A percentile compares a stretch with the other conserved stretches of the same genome.
phyloP scores from a whole-genome alignment of 2,329 filamentous ascomycete species.

The Tolypocladium tundrense region DNA sequence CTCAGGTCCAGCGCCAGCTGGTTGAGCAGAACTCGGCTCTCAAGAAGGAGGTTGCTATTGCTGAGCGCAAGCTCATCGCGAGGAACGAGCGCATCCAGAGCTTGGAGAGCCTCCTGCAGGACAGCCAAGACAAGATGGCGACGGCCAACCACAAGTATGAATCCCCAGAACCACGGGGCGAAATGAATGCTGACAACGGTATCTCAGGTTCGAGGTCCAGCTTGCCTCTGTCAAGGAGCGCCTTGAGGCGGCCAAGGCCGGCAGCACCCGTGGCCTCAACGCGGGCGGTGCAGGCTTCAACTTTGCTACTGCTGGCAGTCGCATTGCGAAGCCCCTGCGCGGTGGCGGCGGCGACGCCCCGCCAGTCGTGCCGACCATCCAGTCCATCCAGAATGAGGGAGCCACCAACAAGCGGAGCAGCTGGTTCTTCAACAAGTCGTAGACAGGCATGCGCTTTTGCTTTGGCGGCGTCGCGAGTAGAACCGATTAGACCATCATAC shows the following conservation, averaged over 20 bases:
- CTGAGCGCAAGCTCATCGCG: constrained; percentile 92
- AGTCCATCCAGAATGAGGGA: constrained; percentile 48
- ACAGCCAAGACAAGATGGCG: constrained; percentile 97
- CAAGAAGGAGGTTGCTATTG: constrained; percentile 99
- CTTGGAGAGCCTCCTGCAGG: constrained; percentile 82
- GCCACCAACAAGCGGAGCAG: constrained; percentile 54
- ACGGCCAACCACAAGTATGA: constrained; percentile 93
- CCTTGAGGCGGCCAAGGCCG: constrained; percentile 86
- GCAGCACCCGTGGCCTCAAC: constrained; percentile 75
- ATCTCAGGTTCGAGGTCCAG: constrained; percentile 81
- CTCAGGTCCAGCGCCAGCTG: constrained; percentile 91
- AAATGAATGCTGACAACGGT: background rate
- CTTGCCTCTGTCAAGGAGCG: constrained; percentile 96
- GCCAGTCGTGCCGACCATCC: constrained; percentile 43
- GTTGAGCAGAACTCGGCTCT: constrained; percentile 95
- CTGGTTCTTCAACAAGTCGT: constrained; percentile 63
- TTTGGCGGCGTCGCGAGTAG: constrained; percentile 4
- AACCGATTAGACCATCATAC: constrained; percentile 7
- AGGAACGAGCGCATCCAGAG: constrained; percentile 95
- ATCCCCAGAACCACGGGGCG: background rate
- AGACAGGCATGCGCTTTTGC: constrained; percentile 8
- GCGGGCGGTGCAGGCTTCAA: constrained; percentile 60
- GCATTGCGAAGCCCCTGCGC: constrained; percentile 59
- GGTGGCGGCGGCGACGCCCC: constrained; percentile 42
- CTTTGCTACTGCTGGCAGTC: constrained; percentile 53